Evolutionary conservation across 257 asterid species (phyloP).

Genomic region (Nicotiana paniculata): DNA sequence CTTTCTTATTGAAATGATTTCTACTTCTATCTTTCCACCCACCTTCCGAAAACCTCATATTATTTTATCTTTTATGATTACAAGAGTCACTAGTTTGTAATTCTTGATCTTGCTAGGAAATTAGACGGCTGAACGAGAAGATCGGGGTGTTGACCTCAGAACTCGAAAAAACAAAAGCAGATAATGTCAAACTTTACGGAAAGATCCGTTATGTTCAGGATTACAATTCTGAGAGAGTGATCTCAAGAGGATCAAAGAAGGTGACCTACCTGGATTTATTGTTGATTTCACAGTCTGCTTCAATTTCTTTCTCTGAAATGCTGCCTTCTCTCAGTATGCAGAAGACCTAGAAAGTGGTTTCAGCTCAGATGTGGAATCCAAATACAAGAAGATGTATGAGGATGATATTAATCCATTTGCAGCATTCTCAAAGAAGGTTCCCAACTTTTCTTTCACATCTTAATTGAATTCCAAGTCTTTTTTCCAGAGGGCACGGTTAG

Average conservation of each 20-base stretch:
- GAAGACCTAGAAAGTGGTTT: conserved; percentile 91
- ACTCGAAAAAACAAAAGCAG: conserved; percentile 89
- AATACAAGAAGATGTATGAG: conserved; percentile 93
- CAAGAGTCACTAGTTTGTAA: conserved; percentile 5
- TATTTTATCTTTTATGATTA: conserved; percentile 12
- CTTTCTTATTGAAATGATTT: neutral
- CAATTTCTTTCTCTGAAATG: conserved; percentile 15
- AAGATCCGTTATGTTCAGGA: conserved; percentile 96
- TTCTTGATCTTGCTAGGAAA: conserved; percentile 50
- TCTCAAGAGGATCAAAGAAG: conserved; percentile 95
- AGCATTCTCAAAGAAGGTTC: conserved; percentile 85
- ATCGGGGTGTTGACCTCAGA: conserved; percentile 68
- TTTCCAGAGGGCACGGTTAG: neutral
- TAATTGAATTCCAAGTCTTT: neutral
- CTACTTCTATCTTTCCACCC: neutral
- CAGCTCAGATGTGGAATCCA: conserved; percentile 88
- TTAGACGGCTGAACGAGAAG: conserved; percentile 81
- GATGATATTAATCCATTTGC: conserved; percentile 95
- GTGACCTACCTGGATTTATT: conserved; percentile 29
- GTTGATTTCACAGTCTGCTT: conserved; percentile 6
- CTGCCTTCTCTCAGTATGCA: conserved; percentile 45
- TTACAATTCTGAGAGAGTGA: conserved; percentile 84
- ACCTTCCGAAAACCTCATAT: neutral
- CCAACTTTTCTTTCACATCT: conserved; percentile 1
- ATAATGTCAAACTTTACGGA: conserved; percentile 87